These are phyloP conservation scores for Penicillium soppii DNA, from an alignment of 495 filamentous ascomycete genomes.

Conservation along the genomic window DNA sequence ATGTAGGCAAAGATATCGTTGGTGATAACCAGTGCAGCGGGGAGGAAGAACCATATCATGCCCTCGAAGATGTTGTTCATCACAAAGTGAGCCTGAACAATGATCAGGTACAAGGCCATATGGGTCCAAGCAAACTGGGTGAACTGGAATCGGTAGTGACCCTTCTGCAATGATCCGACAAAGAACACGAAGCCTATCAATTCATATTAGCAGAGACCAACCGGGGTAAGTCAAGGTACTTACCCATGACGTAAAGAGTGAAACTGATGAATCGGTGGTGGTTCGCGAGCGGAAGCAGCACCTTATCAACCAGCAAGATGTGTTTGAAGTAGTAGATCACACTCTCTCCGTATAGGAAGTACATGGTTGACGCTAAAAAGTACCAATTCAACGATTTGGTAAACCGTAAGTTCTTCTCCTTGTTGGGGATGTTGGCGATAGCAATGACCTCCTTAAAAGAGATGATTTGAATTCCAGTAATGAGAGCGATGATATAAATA, in stretches of 20 bases:
- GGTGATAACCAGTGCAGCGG: conserved; percentile 90
- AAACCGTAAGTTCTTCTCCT: conserved; percentile 85
- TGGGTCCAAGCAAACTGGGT: conserved; percentile 99
- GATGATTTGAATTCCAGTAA: conserved; percentile 91
- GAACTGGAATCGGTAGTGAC: conserved; percentile 97
- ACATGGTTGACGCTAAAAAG: conserved; percentile 97
- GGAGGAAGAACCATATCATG: conserved; percentile 99
- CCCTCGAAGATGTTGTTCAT: conserved; percentile 99
- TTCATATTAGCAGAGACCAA: conserved; percentile 8
- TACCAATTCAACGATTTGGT: conserved; percentile 99
- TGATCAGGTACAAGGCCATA: conserved; percentile 97
- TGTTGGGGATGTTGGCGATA: conserved; percentile 90
- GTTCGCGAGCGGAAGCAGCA: conserved; percentile 88
- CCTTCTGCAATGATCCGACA: conserved; percentile 90
- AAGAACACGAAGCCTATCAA: conserved; percentile 93
- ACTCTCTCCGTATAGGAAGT: conserved; percentile 97
- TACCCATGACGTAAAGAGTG: conserved; percentile 94
- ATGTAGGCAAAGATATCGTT: conserved; percentile 99
- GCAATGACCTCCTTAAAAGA: conserved; percentile 99
- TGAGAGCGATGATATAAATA: conserved; percentile 90
- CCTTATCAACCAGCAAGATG: conserved; percentile 89
- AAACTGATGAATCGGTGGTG: conserved; percentile 99
- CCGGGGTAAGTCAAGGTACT: conserved; percentile 20
- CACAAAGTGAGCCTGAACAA: conserved; percentile 97
- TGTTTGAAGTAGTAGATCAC: conserved; percentile 99